phyloP scores from a whole-genome alignment of 2,329 filamentous ascomycete genomes.

The Colletotrichum sp. region DNA sequence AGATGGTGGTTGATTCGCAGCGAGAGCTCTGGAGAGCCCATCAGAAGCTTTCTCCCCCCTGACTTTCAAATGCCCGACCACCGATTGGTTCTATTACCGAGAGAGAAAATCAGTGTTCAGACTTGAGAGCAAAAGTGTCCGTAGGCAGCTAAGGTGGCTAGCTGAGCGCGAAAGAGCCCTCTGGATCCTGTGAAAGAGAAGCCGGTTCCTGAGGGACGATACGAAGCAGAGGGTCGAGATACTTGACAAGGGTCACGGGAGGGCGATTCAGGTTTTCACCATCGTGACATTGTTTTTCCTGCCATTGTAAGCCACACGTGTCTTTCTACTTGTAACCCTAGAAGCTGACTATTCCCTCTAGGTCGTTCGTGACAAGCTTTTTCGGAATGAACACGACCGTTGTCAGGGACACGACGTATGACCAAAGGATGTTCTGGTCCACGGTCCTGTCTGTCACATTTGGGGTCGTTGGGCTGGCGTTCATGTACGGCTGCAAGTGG shows the following conservation, averaged over 20 bases:
- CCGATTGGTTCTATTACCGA: not conserved
- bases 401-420: conserved; percentile 41
- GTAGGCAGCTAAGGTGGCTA: not conserved
- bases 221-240: conserved; percentile 30
- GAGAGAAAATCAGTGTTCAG: not conserved
- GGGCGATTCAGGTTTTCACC: conserved; percentile 40
- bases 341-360: not conserved
- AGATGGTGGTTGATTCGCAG: conserved; percentile 6
- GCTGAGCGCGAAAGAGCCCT: not conserved
- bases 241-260: conserved; percentile 33
- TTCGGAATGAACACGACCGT: conserved; percentile 51
- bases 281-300: conserved; percentile 45
- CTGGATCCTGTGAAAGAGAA: not conserved
- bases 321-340: not conserved
- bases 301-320: conserved; percentile 29
- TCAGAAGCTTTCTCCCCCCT: not conserved
- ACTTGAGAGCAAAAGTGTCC: not conserved
- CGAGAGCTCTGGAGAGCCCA: not conserved
- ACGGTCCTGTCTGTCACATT: conserved; percentile 42
- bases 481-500: conserved; percentile 25
- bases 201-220: conserved; percentile 21
- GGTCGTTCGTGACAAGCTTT: conserved; percentile 35
- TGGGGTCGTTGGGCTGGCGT: conserved; percentile 29
- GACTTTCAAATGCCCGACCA: not conserved
- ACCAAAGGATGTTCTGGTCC: conserved; percentile 46